phyloP scores from a whole-genome alignment of 371 early-diverging fungal genomes.

The Circinella minor region DNA sequence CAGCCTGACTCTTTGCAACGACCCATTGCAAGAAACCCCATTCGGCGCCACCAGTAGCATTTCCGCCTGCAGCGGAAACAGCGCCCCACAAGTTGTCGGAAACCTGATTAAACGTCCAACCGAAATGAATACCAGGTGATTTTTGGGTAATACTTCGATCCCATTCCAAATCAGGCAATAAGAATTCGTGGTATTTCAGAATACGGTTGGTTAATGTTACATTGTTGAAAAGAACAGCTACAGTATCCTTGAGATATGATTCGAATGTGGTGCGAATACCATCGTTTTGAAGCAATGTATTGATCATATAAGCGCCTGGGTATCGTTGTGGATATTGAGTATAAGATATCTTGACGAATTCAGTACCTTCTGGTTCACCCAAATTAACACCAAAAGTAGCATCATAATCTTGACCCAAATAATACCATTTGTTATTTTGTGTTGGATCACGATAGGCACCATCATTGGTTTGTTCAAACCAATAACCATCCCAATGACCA shows the following conservation, averaged over 20 bases:
- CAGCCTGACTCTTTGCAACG: slow-evolving; percentile 33
- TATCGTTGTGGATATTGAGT: slow-evolving; percentile 35
- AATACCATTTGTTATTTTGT: slow-evolving; percentile 47
- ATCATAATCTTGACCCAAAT: slow-evolving; percentile 59
- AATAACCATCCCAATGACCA: slow-evolving; percentile 65
- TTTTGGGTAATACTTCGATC: slow-evolving; percentile 58
- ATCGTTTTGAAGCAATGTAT: slow-evolving; percentile 52
- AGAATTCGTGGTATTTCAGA: slow-evolving; percentile 51
- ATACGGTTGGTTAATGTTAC: slow-evolving; percentile 48
- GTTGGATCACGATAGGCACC: slow-evolving; percentile 59
- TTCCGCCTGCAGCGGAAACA: slow-evolving; percentile 34
- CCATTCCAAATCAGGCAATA: slow-evolving; percentile 56
- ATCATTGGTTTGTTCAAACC: slow-evolving; percentile 60
- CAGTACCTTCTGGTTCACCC: slow-evolving; percentile 23
- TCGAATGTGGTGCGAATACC: slow-evolving; percentile 40
- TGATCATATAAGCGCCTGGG: slow-evolving; percentile 53
- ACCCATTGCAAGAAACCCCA: slow-evolving; percentile 59
- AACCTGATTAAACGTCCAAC: slow-evolving; percentile 52
- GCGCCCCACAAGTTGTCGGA: slow-evolving; percentile 44
- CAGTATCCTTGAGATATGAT: slow-evolving; percentile 49
- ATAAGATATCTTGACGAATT: slow-evolving; percentile 43
- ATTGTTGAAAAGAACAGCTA: slow-evolving; percentile 52
- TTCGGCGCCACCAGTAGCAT: slow-evolving; percentile 35
- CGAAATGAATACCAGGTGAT: slow-evolving; percentile 59
- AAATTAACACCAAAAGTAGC: slow-evolving; percentile 65